These are phyloP conservation scores for Priceomyces medius DNA, from an alignment of 805 yeast genomes.

Conservation along the genomic window DNA sequence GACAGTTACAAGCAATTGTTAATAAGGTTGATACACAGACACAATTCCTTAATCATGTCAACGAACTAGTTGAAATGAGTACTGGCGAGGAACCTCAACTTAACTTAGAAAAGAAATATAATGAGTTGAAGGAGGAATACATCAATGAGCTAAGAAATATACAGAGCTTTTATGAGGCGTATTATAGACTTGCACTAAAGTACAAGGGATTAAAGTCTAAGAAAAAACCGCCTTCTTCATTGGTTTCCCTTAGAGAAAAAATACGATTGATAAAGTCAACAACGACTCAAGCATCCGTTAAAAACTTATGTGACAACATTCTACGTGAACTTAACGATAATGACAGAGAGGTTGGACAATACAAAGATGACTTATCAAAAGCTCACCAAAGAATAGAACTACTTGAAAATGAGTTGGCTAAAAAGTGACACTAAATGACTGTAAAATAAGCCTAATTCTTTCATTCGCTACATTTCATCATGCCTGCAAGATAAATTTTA, in stretches of 20 bases:
- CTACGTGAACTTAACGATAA: constrained; percentile 16
- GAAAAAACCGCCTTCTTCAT: constrained; percentile 8
- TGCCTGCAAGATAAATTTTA: too few relatives aligned
- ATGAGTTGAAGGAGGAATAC: constrained; percentile 24
- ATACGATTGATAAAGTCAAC: constrained; percentile 20
- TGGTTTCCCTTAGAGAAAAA: constrained; percentile 14
- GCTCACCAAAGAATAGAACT: constrained; percentile 17
- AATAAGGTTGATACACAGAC: constrained; percentile 14
- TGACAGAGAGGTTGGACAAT: constrained; percentile 12
- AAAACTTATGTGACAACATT: constrained; percentile 22
- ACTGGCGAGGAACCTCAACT: constrained; percentile 11
- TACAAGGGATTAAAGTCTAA: constrained; percentile 22
- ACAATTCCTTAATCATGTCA: constrained; percentile 21
- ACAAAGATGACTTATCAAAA: constrained; percentile 25
- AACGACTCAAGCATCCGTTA: constrained; percentile 19
- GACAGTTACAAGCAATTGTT: constrained; percentile 7
- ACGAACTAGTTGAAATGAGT: constrained; percentile 18
- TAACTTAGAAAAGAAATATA: constrained; percentile 16
- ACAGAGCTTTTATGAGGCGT: constrained; percentile 29
- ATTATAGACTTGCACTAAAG: constrained; percentile 27
- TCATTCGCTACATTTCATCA: too few relatives aligned
- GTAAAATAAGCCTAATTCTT: background rate
- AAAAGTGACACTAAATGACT: background rate
- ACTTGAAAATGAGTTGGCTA: constrained; percentile 13
- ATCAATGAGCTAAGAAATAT: constrained; percentile 27